Conservation (phyloP, 2,329 filamentous ascomycete species). For the Atkinsonella hypoxylon region DNA sequence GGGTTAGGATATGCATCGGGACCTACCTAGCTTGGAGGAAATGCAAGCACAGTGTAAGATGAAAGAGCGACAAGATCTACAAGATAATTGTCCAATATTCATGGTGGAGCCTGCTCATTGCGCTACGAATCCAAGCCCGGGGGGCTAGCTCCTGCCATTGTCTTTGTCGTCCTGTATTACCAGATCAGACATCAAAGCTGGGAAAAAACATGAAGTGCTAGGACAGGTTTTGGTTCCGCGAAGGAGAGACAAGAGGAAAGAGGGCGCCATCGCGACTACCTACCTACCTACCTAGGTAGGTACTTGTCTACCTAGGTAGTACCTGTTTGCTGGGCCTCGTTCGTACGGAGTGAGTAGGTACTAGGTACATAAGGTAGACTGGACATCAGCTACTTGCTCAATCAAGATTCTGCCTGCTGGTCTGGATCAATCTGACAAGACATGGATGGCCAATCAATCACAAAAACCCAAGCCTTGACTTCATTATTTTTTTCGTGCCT, state of each 20-base stretch:
- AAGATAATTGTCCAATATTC: not conserved
- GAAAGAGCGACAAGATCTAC: not conserved
- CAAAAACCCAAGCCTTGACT: too few species aligned
- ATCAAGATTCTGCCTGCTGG: too few species aligned
- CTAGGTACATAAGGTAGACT: too few species aligned
- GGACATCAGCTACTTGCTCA: too few species aligned
- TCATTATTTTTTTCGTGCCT: too few species aligned
- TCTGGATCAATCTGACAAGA: too few species aligned
- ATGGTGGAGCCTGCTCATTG: not conserved
- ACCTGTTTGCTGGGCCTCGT: too few species aligned
- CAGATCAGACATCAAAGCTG: not conserved
- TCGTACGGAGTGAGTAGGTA: too few species aligned
- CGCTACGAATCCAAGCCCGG: not conserved
- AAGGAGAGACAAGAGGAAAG: constrained; percentile 3
- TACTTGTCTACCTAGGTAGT: too few species aligned
- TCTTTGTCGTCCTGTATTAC: not conserved
- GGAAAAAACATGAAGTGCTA: not conserved
- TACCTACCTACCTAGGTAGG: too few species aligned
- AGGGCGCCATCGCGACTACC: not conserved
- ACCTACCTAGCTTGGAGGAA: too few species aligned
- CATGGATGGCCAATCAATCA: not conserved
- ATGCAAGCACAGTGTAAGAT: not conserved
- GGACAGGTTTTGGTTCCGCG: not conserved
- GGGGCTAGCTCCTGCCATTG: not conserved
- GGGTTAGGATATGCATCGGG: not conserved